A percentile compares a stretch with the other conserved stretches of the same genome.
Conservation (phyloP, 2,329 filamentous ascomycete genomes). For the Paecilomyces fulvus region DNA sequence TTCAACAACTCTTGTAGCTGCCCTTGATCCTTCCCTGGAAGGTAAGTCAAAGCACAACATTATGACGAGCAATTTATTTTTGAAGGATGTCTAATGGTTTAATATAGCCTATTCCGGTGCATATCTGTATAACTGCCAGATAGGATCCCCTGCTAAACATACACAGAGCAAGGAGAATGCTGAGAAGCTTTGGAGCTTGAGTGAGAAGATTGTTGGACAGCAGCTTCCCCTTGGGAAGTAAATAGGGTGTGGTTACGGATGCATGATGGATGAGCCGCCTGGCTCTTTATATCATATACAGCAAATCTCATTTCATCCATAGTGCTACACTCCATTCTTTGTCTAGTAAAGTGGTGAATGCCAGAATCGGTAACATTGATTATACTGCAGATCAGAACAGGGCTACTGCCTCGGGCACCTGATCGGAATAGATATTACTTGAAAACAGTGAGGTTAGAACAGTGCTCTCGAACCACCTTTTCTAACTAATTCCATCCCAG, state of each 20-base stretch:
- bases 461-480: too few species aligned
- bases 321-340: too few species aligned
- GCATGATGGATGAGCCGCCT: background rate
- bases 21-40: slow-evolving; percentile 31
- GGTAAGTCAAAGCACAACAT: slow-evolving; percentile 5
- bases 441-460: too few species aligned
- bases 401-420: too few species aligned
- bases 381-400: too few species aligned
- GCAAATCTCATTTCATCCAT: background rate
- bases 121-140: slow-evolving; percentile 26
- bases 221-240: slow-evolving; percentile 13
- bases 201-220: slow-evolving; percentile 30
- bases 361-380: too few species aligned
- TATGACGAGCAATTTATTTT: background rate
- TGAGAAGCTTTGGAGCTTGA: slow-evolving; percentile 30
- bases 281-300: background rate
- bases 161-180: slow-evolving; percentile 26
- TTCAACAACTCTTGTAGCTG: slow-evolving; percentile 33
- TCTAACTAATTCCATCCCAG: too few species aligned
- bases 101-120: slow-evolving; percentile 5
- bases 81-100: slow-evolving; percentile 11
- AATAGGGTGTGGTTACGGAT: background rate
- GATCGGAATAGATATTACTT: too few species aligned
- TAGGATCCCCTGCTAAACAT: slow-evolving; percentile 18
- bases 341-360: too few species aligned